Base-by-base conservation (phyloP, 805 yeast genomes). In the Saccharomycopsis sp. region DNA sequence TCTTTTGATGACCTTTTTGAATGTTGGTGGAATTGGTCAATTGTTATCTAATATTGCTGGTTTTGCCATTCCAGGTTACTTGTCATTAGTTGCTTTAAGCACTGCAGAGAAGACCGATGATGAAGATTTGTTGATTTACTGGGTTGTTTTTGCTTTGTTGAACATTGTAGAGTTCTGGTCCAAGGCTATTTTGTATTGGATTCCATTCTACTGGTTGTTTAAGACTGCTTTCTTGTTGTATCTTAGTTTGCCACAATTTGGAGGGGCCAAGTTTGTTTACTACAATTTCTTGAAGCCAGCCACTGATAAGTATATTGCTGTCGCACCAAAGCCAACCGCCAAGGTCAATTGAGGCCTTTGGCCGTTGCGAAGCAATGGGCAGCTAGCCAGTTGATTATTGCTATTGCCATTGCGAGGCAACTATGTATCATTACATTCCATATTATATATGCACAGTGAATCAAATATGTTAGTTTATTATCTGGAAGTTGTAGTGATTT, bases 121-220 rank as follows among this genome's bases (percentile, higher is more conserved):
- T 73, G 84, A 94, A 53, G 86, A 87, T 71, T 82, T 89, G 70
- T 81, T 94, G 69, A 89, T 97, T 14, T 94, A 94, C 79, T 94
- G 99, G 99, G 97, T 94, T 59, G 96, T 94, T n/a, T 94, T 89
- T 70, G 96, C 97, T 15, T 84, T 85, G 67, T 82, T 94, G 76
- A 89, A 85, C 72, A 92, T 94, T 56, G 71, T 90, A 68, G 99
- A 94, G 77, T 94, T 90, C 81, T 94, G 97, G 98, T 85, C 97
- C 57, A 83, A 84, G 68, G 87, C 97, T 42, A 86, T 94, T 67
- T 79, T 93, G 60, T 91, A 91, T 81, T 89, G 97, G 96, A 75
- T 94, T 65, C 99, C 99, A 68, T 91, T 94, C 71, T 94, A 94
- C 81, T 94, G 92, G 84, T 83, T 94, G 69, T 79, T 94, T 78